Percentiles rank a stretch among this genome's conserved stretches.
Conservation (phyloP, 2,329 filamentous ascomycete genomes). For the Fusarium proliferatum region DNA sequence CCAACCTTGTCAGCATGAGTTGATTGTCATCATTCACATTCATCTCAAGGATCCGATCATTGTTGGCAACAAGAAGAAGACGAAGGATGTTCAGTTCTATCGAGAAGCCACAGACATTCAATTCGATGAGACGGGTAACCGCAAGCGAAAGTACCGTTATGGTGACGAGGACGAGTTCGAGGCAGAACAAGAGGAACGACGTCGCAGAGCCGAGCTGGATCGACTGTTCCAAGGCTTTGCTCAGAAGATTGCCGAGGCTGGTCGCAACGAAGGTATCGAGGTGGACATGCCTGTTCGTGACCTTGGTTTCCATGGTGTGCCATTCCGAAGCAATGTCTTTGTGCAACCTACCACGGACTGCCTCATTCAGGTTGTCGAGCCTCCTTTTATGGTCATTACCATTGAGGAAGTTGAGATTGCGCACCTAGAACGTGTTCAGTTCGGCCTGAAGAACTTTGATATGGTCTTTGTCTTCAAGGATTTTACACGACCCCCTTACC, state of each 20-base stretch:
- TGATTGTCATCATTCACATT: slow-evolving; percentile 98
- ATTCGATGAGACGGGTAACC: slow-evolving; percentile 98
- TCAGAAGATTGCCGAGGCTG: slow-evolving; percentile 96
- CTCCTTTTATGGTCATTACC: slow-evolving; percentile 95
- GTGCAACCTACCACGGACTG: slow-evolving; percentile 98
- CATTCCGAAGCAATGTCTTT: slow-evolving; percentile 93
- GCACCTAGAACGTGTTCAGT: slow-evolving; percentile 94
- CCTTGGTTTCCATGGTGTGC: slow-evolving; percentile 95
- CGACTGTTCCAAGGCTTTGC: slow-evolving; percentile 96
- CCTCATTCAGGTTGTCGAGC: slow-evolving; percentile 95
- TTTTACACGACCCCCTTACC: slow-evolving; percentile 87
- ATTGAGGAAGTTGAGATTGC: slow-evolving; percentile 96
- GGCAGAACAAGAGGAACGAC: slow-evolving; percentile 95
- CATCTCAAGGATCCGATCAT: slow-evolving; percentile 98
- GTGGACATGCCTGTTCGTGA: slow-evolving; percentile 98
- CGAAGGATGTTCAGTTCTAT: slow-evolving; percentile 98
- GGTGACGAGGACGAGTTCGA: slow-evolving; percentile 99
- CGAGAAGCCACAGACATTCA: slow-evolving; percentile 98
- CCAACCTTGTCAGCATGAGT: slow-evolving; percentile 93
- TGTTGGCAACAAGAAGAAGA: slow-evolving; percentile 97
- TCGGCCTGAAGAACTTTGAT: slow-evolving; percentile 98
- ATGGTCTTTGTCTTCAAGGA: slow-evolving; percentile 99
- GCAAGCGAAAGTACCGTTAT: slow-evolving; percentile 96
- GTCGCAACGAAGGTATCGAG: slow-evolving; percentile 87
- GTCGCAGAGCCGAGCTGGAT: slow-evolving; percentile 90